Base-by-base conservation (phyloP, 345 rosid genomes). In the Cardiospermum halicacabum region DNA sequence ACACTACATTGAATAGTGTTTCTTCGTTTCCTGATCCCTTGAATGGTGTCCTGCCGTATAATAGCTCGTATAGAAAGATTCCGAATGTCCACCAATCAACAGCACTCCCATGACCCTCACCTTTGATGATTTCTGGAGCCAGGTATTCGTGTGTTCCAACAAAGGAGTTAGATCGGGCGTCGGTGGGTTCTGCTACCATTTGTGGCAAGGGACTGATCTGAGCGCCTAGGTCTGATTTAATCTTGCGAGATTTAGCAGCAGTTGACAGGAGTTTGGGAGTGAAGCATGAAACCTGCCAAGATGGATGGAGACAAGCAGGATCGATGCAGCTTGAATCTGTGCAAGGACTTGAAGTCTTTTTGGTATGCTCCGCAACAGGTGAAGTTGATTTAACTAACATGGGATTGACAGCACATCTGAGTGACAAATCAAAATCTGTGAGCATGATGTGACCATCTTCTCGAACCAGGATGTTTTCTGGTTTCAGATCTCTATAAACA, bases 71-170 rank as follows among this genome's bases (percentile, higher is more conserved):
- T 61, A 88, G 68, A 69, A 88, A 85, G 66, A 88, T 83, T 15
- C 95, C 95, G n/a, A 80, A 85, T 3, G 85, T 88, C 91, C 95
- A 88, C 95, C 95, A 88, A 65, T 88, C 95, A 47, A 88, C 95
- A 16, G 95, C 82, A 65, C 80, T 85, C 57, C 95, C 95, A 66
- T 88, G 96, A 49, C 89, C 92, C 55, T 88, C 89, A 9, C 88
- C 85, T 71, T 85, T 85, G 82, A 88, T 78, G 64, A 88, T 88
- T 70, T 88, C 96, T 7, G 96, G 96, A 39, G 91, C 89, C 48
- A 88, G 80, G 77, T 88, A 88, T 62, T 88, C 96, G 24, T 85
- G 86, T 8, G 92, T 85, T 47, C 96, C 96, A 0, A 88, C 96
- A 60, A 88, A 88, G 59, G 96, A 88, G 74, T 88, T 88, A 7